Evolutionary conservation across 805 yeast species (phyloP).

Genomic region (Saturnispora mendoncae): DNA sequence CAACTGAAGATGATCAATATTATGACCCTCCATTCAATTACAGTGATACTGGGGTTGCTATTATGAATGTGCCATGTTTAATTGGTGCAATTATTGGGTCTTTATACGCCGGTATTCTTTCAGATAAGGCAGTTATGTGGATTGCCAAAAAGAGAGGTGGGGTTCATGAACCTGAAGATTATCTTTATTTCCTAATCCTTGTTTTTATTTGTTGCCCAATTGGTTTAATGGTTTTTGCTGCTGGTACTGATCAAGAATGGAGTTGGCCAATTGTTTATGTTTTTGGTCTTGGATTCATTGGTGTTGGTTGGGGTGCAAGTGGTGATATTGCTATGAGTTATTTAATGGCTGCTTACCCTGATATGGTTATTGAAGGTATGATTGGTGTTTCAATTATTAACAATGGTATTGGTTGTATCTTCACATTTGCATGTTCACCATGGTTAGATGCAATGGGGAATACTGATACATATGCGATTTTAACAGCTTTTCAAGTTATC

Average conservation of each 20-base stretch:
- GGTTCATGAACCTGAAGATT: slow-evolving; percentile 55
- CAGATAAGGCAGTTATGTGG: slow-evolving; percentile 54
- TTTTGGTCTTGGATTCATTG: slow-evolving; percentile 54
- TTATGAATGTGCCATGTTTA: slow-evolving; percentile 66
- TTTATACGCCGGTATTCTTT: slow-evolving; percentile 50
- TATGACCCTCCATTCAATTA: slow-evolving; percentile 61
- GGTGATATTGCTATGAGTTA: slow-evolving; percentile 66
- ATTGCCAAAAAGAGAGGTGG: slow-evolving; percentile 54
- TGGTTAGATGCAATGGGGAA: slow-evolving; percentile 53
- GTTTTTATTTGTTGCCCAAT: slow-evolving; percentile 52
- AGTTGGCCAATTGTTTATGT: slow-evolving; percentile 45
- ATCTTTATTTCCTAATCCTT: slow-evolving; percentile 47
- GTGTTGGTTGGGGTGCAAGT: slow-evolving; percentile 61
- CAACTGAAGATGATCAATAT: slow-evolving; percentile 62
- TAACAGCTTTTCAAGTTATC: slow-evolving; percentile 52
- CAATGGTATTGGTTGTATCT: slow-evolving; percentile 55
- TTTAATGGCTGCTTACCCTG: slow-evolving; percentile 61
- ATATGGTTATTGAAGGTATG: slow-evolving; percentile 63
- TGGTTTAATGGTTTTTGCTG: slow-evolving; percentile 57
- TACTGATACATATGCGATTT: slow-evolving; percentile 48
- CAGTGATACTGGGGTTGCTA: slow-evolving; percentile 55
- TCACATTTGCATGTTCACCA: slow-evolving; percentile 55
- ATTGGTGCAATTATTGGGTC: slow-evolving; percentile 63
- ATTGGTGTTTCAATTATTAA: slow-evolving; percentile 59
- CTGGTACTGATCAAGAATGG: slow-evolving; percentile 51